These are phyloP conservation scores for Verticillium zaregamsianum DNA, from an alignment of 2,329 filamentous ascomycete genomes.

Conservation along the genomic window DNA sequence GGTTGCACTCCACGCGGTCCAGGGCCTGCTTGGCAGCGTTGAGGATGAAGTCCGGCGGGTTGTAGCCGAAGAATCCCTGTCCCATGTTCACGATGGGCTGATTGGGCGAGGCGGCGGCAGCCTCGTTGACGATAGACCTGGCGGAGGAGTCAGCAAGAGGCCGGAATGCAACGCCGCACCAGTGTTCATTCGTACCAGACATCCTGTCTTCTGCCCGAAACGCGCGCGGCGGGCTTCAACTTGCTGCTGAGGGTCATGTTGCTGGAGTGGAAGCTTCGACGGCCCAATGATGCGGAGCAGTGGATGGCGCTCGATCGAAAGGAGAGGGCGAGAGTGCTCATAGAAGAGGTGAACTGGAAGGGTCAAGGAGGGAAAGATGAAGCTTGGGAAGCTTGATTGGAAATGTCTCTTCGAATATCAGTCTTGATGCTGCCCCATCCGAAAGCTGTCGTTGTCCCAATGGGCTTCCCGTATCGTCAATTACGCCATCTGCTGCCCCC, in stretches of 20 bases:
- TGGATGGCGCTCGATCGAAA: background rate
- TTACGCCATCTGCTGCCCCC: slow-evolving; percentile 4
- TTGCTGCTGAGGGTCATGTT: slow-evolving; percentile 40
- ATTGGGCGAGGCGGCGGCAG: slow-evolving; percentile 56
- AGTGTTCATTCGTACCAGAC: slow-evolving; percentile 38
- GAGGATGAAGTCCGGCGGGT: slow-evolving; percentile 85
- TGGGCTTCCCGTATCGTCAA: slow-evolving; percentile 1
- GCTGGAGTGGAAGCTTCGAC: slow-evolving; percentile 15
- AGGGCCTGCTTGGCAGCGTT: slow-evolving; percentile 88
- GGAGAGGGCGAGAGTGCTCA: background rate
- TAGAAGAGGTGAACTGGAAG: background rate
- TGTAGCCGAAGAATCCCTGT: slow-evolving; percentile 83
- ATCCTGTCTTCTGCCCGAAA: slow-evolving; percentile 46
- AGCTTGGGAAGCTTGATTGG: background rate
- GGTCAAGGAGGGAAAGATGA: background rate
- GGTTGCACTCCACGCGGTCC: slow-evolving; percentile 92
- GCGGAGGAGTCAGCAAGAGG: slow-evolving; percentile 1
- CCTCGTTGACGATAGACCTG: slow-evolving; percentile 65
- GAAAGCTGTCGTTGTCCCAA: background rate
- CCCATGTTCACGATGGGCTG: slow-evolving; percentile 64
- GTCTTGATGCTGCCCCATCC: background rate
- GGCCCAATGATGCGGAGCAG: background rate
- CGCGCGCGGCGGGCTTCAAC: slow-evolving; percentile 45
- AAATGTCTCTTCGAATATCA: background rate
- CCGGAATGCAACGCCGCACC: background rate